Base-by-base conservation (phyloP, 148 eudicot species). In the Rhododendron kiyosumense region DNA sequence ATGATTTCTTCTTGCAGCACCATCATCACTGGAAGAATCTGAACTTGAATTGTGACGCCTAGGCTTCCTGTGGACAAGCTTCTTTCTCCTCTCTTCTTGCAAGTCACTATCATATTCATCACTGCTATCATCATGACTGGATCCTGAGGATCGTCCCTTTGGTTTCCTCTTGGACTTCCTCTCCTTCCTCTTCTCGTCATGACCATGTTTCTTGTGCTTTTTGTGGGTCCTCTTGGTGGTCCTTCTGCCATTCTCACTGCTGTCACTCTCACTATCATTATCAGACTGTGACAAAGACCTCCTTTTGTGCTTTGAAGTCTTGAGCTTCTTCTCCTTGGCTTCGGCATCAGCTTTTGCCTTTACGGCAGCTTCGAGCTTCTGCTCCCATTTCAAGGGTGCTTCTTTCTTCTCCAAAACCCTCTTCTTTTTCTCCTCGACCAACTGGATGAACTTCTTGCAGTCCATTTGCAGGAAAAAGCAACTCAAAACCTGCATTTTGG, bases 341-440 rank as follows among this genome's bases (percentile, higher is more conserved):
- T 96, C 95, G 8, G 92, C 95, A 45, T 95, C 98, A 17, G 93
- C 96, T 89, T 85, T 89, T 34, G 95, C 95, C 87, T 93, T 92
- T 7, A 81, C 93, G 84, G 96, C 94, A 83, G 98, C 98, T 92
- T 96, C 98, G 63, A 96, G 92, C 83, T 89, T 96, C 91, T 96
- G 98, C 89, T 96, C 90, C 99, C 99, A 96, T 91, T 93, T 95
- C 90, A 96, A 78, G 24, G 93, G 99, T 73, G 98, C 99, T 93
- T 96, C 98, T 90, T 93, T 95, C 90, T 89, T 95, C 80, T 94
- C 99, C 88, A 95, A 61, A 78, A 91, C 87, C 79, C 92, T 91
- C 92, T 90, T 94, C 93, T 93, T 95, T 86, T 94, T 96, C 91
- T 96, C 98, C 92, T 96, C 99, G 63, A 96, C 95, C 92, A 96